phyloP scores from a whole-genome alignment of 176 grass and related monocot species.

The Carex myosuroides region DNA sequence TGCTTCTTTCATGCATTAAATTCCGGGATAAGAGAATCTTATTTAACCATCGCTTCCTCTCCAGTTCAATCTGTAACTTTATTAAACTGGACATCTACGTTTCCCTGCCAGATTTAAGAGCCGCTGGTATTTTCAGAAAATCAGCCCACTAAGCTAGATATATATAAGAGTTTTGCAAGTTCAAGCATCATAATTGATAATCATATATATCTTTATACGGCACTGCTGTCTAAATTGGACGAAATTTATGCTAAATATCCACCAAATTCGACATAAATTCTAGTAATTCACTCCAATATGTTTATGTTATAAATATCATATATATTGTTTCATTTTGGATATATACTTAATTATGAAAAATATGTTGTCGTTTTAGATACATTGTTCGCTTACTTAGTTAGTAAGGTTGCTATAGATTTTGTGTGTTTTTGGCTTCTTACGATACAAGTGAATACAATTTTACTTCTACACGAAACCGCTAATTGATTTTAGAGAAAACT shows the following conservation, averaged over 20 bases:
- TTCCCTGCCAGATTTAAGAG: background rate
- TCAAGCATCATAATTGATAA: background rate
- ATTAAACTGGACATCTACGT: background rate
- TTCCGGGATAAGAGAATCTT: constrained; percentile 47
- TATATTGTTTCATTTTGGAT: background rate
- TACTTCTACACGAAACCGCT: background rate
- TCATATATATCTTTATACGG: background rate
- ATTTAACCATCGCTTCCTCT: background rate
- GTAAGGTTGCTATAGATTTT: background rate
- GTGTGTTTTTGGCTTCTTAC: background rate
- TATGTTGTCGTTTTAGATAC: background rate
- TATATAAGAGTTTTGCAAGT: background rate
- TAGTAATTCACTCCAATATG: background rate
- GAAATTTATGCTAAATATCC: background rate
- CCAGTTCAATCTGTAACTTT: background rate
- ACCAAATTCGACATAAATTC: background rate
- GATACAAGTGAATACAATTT: background rate
- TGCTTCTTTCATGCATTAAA: constrained; percentile 45
- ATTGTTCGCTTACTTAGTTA: background rate
- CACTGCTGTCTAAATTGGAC: background rate
- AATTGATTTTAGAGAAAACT: background rate
- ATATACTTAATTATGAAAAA: background rate
- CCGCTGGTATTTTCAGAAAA: background rate
- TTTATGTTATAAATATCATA: background rate
- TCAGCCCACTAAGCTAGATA: background rate